Percentiles rank a stretch among this genome's conserved stretches.
These are phyloP conservation scores for Tilletia setariae DNA, from an alignment of 1,284 basidiomycete genomes.

Conservation along the genomic window DNA sequence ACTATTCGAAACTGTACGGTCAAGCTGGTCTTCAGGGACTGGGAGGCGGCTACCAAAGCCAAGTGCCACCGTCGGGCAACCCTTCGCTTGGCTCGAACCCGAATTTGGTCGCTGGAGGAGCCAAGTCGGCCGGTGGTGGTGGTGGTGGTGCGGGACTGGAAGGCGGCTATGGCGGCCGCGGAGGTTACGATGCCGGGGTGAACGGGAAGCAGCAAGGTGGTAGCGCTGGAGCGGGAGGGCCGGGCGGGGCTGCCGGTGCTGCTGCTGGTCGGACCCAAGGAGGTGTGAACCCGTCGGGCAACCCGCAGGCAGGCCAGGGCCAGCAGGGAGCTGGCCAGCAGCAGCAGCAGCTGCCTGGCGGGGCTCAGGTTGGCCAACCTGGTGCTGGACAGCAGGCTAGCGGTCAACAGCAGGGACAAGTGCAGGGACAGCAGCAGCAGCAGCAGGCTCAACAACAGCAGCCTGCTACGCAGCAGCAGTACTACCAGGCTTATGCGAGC, in stretches of 20 bases:
- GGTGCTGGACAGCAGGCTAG: too few relatives aligned
- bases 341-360: conserved; percentile 22
- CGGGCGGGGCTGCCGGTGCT: not conserved
- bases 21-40: conserved; percentile 18
- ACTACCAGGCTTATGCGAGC: conserved; percentile 42
- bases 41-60: conserved; percentile 15
- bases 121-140: conserved; percentile 13
- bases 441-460: conserved; percentile 41
- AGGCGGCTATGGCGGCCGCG: conserved; percentile 9
- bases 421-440: conserved; percentile 36
- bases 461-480: conserved; percentile 50
- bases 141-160: conserved; percentile 18
- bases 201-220: not conserved
- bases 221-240: not conserved
- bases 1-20: conserved; percentile 50
- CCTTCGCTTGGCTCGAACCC: conserved; percentile 14
- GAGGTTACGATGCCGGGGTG: conserved; percentile 1
- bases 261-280: not conserved
- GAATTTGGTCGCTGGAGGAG: not conserved
- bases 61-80: not conserved
- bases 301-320: conserved; percentile 20
- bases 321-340: conserved; percentile 32
- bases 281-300: not conserved
- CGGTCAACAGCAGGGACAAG: conserved; percentile 21
- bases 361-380: not conserved